Conservation (phyloP, 1,284 basidiomycete species). For the Pseudozyma flocculosa region DNA sequence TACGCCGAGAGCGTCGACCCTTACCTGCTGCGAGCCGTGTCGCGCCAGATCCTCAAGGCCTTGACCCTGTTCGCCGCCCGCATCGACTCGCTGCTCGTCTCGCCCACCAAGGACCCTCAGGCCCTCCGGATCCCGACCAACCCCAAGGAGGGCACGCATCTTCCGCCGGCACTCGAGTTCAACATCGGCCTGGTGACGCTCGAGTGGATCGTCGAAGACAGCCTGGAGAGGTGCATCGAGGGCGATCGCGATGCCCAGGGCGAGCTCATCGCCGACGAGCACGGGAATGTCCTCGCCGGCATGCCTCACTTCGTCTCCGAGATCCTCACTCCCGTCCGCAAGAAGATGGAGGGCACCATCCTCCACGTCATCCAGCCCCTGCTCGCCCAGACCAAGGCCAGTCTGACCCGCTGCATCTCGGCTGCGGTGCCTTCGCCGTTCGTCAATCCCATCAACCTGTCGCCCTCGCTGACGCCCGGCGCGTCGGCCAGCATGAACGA, state of each 20-base stretch:
- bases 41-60: conserved; percentile 52
- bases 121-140: conserved; percentile 43
- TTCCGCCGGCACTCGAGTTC: conserved; percentile 52
- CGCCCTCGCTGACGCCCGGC: conserved; percentile 23
- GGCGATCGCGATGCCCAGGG: conserved; percentile 40
- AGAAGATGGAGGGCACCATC: conserved; percentile 56
- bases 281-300: conserved; percentile 31
- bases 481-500: background rate
- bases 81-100: conserved; percentile 53
- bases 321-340: conserved; percentile 54
- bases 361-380: conserved; percentile 55
- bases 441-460: conserved; percentile 21
- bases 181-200: conserved; percentile 53
- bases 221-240: conserved; percentile 54
- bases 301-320: conserved; percentile 56
- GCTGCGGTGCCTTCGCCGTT: conserved; percentile 46
- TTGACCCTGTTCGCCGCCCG: conserved; percentile 54
- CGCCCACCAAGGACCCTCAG: conserved; percentile 36
- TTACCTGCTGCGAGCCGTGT: conserved; percentile 54
- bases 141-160: conserved; percentile 36
- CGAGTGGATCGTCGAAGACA: conserved; percentile 55
- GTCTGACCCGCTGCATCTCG: conserved; percentile 39
- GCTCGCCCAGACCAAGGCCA: conserved; percentile 39
- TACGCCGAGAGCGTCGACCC: conserved; percentile 47
- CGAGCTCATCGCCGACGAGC: conserved; percentile 37